These are phyloP conservation scores for Sonneratia alba DNA, from an alignment of 345 rosid species.

Conservation along the genomic window DNA sequence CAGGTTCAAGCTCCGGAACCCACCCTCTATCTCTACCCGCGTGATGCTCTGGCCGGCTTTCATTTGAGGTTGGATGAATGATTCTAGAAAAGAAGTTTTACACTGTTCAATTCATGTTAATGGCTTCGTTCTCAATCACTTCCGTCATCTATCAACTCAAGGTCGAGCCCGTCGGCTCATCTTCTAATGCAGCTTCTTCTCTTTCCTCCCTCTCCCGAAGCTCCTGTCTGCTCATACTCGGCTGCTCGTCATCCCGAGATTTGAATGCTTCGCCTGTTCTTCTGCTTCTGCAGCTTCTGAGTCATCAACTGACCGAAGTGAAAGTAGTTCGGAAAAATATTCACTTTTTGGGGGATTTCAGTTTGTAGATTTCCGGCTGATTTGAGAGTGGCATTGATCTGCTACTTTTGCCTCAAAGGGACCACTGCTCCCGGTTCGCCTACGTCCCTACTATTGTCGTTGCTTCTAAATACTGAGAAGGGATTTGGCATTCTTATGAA, in stretches of 20 bases:
- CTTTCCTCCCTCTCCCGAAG: neutral
- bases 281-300: neutral
- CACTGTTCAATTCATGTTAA: neutral
- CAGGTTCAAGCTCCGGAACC: neutral
- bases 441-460: neutral
- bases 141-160: no score
- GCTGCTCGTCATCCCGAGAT: no score
- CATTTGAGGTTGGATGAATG: neutral
- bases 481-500: constrained; percentile 8
- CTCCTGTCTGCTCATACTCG: neutral
- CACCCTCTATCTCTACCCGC: neutral
- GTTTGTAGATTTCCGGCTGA: neutral
- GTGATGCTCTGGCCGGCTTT: neutral
- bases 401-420: neutral
- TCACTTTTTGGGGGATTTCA: neutral
- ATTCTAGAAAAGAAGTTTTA: neutral
- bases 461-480: neutral
- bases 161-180: no score
- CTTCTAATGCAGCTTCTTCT: neutral
- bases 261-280: no score
- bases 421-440: neutral
- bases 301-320: neutral
- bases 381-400: neutral
- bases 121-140: neutral
- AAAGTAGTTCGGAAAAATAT: neutral